A percentile compares a stretch with the other conserved stretches of the same genome.
Conservation (phyloP, 345 rosid species). For the Rubroshorea leprosula region DNA sequence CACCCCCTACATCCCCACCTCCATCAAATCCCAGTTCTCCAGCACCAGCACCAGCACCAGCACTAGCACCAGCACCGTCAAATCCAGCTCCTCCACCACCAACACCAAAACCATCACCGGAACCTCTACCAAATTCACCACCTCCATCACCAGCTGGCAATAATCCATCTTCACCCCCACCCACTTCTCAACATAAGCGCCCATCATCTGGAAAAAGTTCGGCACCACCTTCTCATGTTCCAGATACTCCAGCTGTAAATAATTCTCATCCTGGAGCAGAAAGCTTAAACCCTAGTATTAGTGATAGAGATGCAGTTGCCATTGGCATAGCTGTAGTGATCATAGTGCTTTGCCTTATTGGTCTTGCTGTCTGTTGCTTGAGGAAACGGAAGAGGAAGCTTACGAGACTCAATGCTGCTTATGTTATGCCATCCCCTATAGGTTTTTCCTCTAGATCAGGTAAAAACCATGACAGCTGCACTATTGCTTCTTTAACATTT, state of each 20-base stretch:
- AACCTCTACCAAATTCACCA: slow-evolving; percentile 18
- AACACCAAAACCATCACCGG: slow-evolving; percentile 18
- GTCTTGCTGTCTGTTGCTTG: slow-evolving; percentile 49
- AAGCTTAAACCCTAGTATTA: slow-evolving; percentile 27
- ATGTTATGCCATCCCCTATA: slow-evolving; percentile 56
- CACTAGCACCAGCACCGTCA: slow-evolving; percentile 12
- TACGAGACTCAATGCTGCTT: slow-evolving; percentile 45
- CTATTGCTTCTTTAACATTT: not conserved
- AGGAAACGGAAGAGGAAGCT: slow-evolving; percentile 48
- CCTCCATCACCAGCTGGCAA: slow-evolving; percentile 6
- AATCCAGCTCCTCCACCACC: slow-evolving; percentile 1
- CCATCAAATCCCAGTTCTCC: slow-evolving; percentile 11
- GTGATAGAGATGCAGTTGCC: slow-evolving; percentile 41
- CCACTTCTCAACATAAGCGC: slow-evolving; percentile 29
- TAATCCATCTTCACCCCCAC: slow-evolving; percentile 21
- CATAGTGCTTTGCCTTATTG: slow-evolving; percentile 52
- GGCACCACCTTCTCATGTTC: slow-evolving; percentile 35
- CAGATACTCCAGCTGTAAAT: slow-evolving; percentile 24
- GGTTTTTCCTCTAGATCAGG: slow-evolving; percentile 67
- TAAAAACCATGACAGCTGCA: slow-evolving; percentile 16
- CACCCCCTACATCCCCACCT: slow-evolving; percentile 11
- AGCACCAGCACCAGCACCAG: slow-evolving; percentile 16
- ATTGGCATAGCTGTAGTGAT: slow-evolving; percentile 45
- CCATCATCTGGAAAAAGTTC: slow-evolving; percentile 31
- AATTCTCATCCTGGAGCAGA: slow-evolving; percentile 28